Percentiles rank a stretch among this genome's conserved stretches.
These are phyloP conservation scores for Conticribra weissflogii DNA, from an alignment of 108 stramenopile species.

Conservation along the genomic window DNA sequence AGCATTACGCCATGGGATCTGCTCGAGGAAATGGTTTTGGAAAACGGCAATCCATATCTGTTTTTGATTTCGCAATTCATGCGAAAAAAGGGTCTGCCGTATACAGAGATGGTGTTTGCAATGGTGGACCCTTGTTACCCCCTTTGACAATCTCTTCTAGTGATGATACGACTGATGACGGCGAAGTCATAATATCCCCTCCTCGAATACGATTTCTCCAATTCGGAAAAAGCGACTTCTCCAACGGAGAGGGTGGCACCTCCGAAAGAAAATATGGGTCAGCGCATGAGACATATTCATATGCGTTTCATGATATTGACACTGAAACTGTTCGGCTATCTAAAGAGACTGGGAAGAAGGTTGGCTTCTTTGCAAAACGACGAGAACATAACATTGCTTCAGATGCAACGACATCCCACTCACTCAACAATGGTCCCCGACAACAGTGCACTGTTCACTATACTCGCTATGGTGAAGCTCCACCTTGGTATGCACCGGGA, in stretches of 20 bases:
- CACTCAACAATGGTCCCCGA: background rate
- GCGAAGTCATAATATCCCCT: conserved; percentile 52
- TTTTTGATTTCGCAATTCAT: conserved; percentile 57
- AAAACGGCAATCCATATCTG: conserved; percentile 12
- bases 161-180: background rate
- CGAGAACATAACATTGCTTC: background rate
- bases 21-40: conserved; percentile 6
- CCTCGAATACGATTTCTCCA: conserved; percentile 61
- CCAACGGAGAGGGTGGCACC: conserved; percentile 10
- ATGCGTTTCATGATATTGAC: conserved; percentile 15
- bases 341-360: background rate
- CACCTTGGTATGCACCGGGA: conserved; percentile 81
- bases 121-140: conserved; percentile 38
- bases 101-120: conserved; percentile 20
- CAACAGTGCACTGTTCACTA: conserved; percentile 55
- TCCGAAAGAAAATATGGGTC: conserved; percentile 60
- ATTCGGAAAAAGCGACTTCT: conserved; percentile 54
- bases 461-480: conserved; percentile 86
- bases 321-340: conserved; percentile 3
- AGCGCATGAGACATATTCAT: conserved; percentile 73
- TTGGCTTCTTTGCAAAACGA: conserved; percentile 6
- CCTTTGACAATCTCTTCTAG: conserved; percentile 18
- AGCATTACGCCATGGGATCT: conserved; percentile 32
- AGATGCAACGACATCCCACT: background rate
- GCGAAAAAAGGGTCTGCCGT: conserved; percentile 34